Base-by-base conservation (phyloP, 2,329 filamentous ascomycete species). In the Oidium heveae region DNA sequence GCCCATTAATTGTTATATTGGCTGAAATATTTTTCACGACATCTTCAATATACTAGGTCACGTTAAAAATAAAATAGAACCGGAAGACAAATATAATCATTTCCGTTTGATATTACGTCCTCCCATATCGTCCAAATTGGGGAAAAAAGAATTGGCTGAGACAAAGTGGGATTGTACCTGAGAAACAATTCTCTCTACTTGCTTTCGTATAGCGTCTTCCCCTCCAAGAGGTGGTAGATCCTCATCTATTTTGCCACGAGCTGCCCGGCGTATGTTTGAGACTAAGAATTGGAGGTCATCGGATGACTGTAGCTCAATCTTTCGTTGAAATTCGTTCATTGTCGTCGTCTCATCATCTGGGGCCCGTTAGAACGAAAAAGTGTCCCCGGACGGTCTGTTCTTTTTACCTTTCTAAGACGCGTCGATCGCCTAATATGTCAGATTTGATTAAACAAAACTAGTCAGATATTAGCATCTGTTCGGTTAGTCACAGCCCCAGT, bases 271-370 rank as follows among this genome's bases (percentile, higher is more conserved):
- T 58, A 85, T 76, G 63, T 84, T 84, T 59, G 73, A 69, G 61
- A 84, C 73, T 32, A 89, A 74, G 67, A 80, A 84, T 55, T 74
- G 69, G 36, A 88, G 73, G 67, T 89, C 84, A 52, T 82, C 77
- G 44, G 79, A 76, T n/a, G 76, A 74, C 69, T 88, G 84, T 53
- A 89, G 77, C 69, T 88, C 84, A 66, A 89, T 83, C 68, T 80
- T 82, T 65, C 84, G 80, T 67, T 86, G 78, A 59, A 59, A 59
- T 55, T 66, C 64, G 6, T 63, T 58, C 64, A 66, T 66, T 3
- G 36, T n/a, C 9, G 16, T 12, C 16, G 3, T 39, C 12, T 39
- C 36, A 13, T 12, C 12, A 39, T 39, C 4, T 39, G 16, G 36
- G 3, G 36, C 10, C 4, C 24, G 24, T 28, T 28, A 6, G 24